Percentiles rank a stretch among this genome's conserved stretches.
phyloP scores from a whole-genome alignment of 352 stramenopile genomes.

The Thraustotheca clavata region DNA sequence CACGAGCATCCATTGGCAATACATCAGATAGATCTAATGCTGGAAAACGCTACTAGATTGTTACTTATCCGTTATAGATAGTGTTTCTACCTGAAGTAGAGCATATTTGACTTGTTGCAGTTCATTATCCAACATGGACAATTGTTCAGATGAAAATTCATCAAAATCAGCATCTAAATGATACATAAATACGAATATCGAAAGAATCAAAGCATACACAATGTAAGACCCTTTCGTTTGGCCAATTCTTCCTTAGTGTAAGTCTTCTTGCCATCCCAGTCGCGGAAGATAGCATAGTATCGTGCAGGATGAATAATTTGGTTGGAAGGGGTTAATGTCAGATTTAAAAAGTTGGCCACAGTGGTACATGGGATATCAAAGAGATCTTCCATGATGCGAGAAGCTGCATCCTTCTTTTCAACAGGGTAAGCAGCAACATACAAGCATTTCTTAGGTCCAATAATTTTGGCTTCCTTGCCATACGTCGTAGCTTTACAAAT shows the following conservation, averaged over 20 bases:
- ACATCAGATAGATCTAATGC: conserved; percentile 86
- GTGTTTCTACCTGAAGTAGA: conserved; percentile 52
- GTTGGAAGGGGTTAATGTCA: conserved; percentile 90
- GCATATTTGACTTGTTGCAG: conserved; percentile 88
- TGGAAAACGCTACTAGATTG: conserved; percentile 59
- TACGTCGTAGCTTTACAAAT: conserved; percentile 77
- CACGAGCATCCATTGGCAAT: conserved; percentile 82
- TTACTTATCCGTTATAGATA: neutral
- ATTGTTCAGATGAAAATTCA: conserved; percentile 87
- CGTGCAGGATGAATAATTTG: conserved; percentile 90
- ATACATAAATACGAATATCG: neutral
- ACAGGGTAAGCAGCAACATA: conserved; percentile 88
- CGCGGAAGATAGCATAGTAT: conserved; percentile 90
- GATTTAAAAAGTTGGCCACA: conserved; percentile 89
- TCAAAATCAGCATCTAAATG: conserved; percentile 84
- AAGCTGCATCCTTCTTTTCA: conserved; percentile 67
- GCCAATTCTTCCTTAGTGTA: conserved; percentile 81
- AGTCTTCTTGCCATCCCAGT: conserved; percentile 86
- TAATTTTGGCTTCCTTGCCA: conserved; percentile 84
- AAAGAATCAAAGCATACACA: conserved; percentile 55
- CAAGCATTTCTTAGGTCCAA: conserved; percentile 85
- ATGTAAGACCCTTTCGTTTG: conserved; percentile 76
- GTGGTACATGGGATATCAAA: conserved; percentile 89
- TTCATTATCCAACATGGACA: conserved; percentile 90
- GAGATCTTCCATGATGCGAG: conserved; percentile 73